Conservation (phyloP, 139 green algal genomes). For the Nannochloris sp. region DNA sequence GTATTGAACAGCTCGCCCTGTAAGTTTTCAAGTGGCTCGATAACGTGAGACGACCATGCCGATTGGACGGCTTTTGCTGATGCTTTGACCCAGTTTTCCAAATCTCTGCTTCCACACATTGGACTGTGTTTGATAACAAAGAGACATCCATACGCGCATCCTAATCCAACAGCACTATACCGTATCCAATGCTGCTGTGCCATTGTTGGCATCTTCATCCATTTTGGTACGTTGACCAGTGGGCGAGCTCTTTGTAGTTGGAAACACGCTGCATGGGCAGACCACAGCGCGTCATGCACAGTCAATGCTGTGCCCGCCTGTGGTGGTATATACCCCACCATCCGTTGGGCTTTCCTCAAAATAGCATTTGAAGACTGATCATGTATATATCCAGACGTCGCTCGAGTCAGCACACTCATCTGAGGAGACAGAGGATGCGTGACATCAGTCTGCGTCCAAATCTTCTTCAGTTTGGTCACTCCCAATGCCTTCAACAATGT, state of each 20-base stretch:
- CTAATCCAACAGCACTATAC: slow-evolving; percentile 24
- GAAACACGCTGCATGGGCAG: not conserved
- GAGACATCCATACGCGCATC: slow-evolving; percentile 16
- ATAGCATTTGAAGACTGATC: too few relatives aligned
- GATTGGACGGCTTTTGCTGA: slow-evolving; percentile 9
- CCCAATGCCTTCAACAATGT: slow-evolving; percentile 5
- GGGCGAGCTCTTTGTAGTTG: not conserved
- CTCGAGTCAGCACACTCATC: too few relatives aligned
- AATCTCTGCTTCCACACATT: slow-evolving; percentile 61
- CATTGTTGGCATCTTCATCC: slow-evolving; percentile 29
- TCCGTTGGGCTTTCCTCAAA: too few relatives aligned
- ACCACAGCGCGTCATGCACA: not conserved
- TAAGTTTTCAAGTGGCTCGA: slow-evolving; percentile 50
- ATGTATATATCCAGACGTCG: too few relatives aligned
- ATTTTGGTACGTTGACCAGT: slow-evolving; percentile 31
- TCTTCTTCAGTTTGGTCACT: slow-evolving; percentile 1
- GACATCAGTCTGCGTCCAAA: slow-evolving; percentile 1
- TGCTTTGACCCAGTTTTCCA: slow-evolving; percentile 47
- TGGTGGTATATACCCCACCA: too few relatives aligned
- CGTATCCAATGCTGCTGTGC: slow-evolving; percentile 66
- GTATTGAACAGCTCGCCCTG: slow-evolving; percentile 73
- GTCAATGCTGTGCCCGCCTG: not conserved
- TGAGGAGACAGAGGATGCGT: not conserved
- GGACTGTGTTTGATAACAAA: slow-evolving; percentile 63
- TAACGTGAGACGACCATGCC: slow-evolving; percentile 43